Base-by-base conservation (phyloP, 441 rosid genomes). In the Gossypium trilobum region DNA sequence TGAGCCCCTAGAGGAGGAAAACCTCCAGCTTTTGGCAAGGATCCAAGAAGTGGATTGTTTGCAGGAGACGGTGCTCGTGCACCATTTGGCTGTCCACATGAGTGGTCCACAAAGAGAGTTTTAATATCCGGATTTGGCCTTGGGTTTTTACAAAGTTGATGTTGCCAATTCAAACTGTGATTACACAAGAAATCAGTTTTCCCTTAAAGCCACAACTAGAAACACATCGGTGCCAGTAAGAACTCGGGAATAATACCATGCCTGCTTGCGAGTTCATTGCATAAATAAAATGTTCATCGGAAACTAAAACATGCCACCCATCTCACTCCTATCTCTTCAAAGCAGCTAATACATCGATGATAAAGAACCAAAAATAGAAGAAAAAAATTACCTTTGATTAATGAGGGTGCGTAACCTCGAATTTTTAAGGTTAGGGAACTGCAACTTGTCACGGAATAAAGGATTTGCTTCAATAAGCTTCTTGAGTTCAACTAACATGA, bases 381-480 rank as follows among this genome's bases (percentile, higher is more conserved):
- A 64, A 69, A 39, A 60, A 44, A 60, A 61, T 72, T 76, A 88
- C 97, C 99, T 94, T 80, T 94, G 99, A 79, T 92, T 94, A 50
- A 94, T 94, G 29, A 94, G 91, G 19, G 97, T 94, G 73, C 99
- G 84, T 64, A 92, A 68, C 78, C 97, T 88, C 39, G 99, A 92
- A 73, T 82, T 89, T 81, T 88, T 88, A 48, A 94, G 97, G 72
- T 84, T 89, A 57, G 97, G 99, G 78, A 94, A 94, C 84, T 88
- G 97, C 81, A 94, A 81, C 81, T 92, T 92, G 74, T 94, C 99
- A 46, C 97, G 94, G 79, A 94, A 94, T 39, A 92, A 70, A 0
- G 97, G 99, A 77, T 94, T 94, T 29, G 99, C 99, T 81, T 95
- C 99, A 62, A 95, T 91, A 80, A 95, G 92, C 85, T 95, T 95